Conservation (phyloP, 2,329 filamentous ascomycete genomes). For the Aureobasidium lini region DNA sequence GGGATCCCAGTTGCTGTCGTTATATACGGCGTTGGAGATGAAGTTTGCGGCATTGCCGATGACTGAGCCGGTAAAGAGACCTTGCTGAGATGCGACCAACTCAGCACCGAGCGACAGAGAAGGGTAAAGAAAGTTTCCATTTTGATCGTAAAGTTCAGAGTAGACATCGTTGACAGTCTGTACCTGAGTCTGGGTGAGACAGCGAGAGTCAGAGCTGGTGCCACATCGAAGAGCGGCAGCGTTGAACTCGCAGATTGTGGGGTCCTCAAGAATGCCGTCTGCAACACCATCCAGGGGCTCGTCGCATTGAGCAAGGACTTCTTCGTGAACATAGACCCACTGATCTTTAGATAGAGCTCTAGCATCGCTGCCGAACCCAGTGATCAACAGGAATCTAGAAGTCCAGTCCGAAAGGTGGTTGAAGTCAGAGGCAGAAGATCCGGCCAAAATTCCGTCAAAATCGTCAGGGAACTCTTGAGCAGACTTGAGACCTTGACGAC, state of each 20-base stretch:
- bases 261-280: constrained; percentile 43
- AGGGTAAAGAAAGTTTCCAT: constrained; percentile 43
- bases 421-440: constrained; percentile 37
- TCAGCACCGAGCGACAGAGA: constrained; percentile 45
- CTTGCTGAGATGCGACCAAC: constrained; percentile 18
- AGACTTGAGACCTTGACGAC: constrained; percentile 41
- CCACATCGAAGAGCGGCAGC: constrained; percentile 34
- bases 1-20: constrained; percentile 37
- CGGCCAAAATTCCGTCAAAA: constrained; percentile 40
- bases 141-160: constrained; percentile 33
- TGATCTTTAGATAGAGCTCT: constrained; percentile 34
- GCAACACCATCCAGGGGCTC: constrained; percentile 40
- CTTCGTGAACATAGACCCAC: constrained; percentile 37
- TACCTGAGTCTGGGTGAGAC: constrained; percentile 39
- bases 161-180: constrained; percentile 38
- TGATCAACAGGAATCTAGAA: constrained; percentile 35
- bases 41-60: constrained; percentile 41
- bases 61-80: constrained; percentile 34
- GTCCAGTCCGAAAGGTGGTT: constrained; percentile 39
- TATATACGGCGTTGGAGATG: constrained; percentile 45
- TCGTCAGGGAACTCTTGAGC: constrained; percentile 39
- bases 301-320: constrained; percentile 45
- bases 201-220: constrained; percentile 29
- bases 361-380: constrained; percentile 32
- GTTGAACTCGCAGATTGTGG: constrained; percentile 35